A percentile compares a stretch with the other conserved stretches of the same genome.
Evolutionary conservation across 1,284 basidiomycete genomes (phyloP).

Genomic region (Pterulicium gracile): DNA sequence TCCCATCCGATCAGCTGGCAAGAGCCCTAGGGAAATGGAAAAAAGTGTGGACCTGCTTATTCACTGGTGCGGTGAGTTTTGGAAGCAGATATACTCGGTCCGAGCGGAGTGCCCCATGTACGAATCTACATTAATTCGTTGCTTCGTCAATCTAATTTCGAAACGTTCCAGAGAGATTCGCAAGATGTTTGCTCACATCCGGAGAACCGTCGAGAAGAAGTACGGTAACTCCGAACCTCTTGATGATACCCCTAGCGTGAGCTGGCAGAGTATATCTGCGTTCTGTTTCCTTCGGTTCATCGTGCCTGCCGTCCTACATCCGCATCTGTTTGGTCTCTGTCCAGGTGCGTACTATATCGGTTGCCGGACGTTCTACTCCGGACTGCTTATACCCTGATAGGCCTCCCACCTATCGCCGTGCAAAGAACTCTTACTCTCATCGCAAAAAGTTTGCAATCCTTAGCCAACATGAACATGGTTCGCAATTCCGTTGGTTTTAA

Average conservation of each 20-base stretch:
- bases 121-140: constrained; percentile 20
- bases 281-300: constrained; percentile 82
- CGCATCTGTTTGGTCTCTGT: constrained; percentile 65
- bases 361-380: constrained; percentile 8
- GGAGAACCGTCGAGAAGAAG: constrained; percentile 56
- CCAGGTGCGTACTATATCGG: constrained; percentile 36
- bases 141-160: too few relatives aligned
- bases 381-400: constrained; percentile 22
- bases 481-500: constrained; percentile 16
- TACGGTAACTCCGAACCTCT: constrained; percentile 32
- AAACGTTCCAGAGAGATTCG: constrained; percentile 55
- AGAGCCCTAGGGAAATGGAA: constrained; percentile 48
- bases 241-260: constrained; percentile 43
- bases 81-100: constrained; percentile 67
- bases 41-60: constrained; percentile 61
- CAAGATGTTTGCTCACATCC: constrained; percentile 58
- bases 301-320: constrained; percentile 69
- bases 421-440: constrained; percentile 69
- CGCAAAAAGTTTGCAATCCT: constrained; percentile 70
- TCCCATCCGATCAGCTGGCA: constrained; percentile 44
- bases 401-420: constrained; percentile 51
- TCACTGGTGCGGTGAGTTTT: constrained; percentile 67
- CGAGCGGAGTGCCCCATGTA: constrained; percentile 67
- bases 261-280: constrained; percentile 74
- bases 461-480: constrained; percentile 69